These are phyloP conservation scores for Closterium sp. DNA, from an alignment of 139 green algal species.

Conservation along the genomic window DNA sequence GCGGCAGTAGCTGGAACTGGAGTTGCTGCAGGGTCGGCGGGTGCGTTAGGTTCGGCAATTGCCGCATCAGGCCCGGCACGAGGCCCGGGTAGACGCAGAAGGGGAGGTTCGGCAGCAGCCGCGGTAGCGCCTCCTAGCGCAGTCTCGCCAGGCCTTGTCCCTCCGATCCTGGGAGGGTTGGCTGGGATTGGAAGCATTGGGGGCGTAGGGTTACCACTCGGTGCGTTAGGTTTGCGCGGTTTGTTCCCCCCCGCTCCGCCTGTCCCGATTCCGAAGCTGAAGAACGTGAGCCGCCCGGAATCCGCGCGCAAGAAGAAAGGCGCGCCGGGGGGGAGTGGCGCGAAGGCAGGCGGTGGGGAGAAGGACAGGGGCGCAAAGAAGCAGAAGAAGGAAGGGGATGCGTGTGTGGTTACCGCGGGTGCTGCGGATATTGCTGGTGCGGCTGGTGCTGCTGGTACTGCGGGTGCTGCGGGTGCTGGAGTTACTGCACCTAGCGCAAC, in stretches of 20 bases:
- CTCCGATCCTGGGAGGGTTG: background rate
- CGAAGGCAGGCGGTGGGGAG: background rate
- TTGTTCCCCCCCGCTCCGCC: slow-evolving; percentile 4
- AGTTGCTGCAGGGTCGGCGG: background rate
- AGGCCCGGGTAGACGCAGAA: background rate
- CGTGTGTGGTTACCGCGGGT: background rate
- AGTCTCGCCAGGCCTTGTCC: background rate
- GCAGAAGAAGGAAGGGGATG: background rate
- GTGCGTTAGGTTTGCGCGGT: background rate
- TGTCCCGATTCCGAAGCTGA: slow-evolving; percentile 32
- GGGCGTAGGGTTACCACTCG: background rate
- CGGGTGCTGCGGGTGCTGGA: too few species aligned
- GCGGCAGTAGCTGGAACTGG: background rate
- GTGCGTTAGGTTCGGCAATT: background rate
- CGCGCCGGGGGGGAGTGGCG: too few species aligned
- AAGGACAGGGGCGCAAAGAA: background rate
- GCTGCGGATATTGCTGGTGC: background rate
- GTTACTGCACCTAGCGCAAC: too few species aligned
- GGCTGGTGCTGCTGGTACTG: too few species aligned
- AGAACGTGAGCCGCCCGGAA: background rate
- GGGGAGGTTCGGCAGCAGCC: background rate
- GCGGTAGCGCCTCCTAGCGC: background rate
- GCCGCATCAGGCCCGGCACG: background rate
- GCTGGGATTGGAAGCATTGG: background rate
- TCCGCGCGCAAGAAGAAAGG: background rate